Evolutionary conservation across 805 yeast genomes (phyloP).

Genomic region (Clavispora phyllophila): DNA sequence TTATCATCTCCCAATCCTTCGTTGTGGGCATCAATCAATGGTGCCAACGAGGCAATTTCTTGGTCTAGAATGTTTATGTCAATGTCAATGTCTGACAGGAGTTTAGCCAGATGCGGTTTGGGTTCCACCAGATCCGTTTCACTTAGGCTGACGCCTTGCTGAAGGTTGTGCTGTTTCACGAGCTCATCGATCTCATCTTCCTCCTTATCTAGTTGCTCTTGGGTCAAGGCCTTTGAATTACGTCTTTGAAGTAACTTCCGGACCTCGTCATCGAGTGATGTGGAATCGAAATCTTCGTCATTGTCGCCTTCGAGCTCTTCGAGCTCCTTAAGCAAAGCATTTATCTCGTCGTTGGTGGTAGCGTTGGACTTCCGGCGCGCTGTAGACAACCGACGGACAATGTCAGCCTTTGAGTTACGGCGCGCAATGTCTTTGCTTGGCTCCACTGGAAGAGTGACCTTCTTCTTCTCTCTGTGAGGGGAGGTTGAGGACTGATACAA

Average conservation of each 20-base stretch:
- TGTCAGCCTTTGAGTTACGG: constrained; percentile 14
- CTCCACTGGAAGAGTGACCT: constrained; percentile 1
- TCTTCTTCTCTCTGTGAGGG: constrained; percentile 14
- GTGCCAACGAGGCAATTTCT: constrained; percentile 37
- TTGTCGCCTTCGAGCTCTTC: constrained; percentile 21
- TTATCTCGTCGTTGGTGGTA: constrained; percentile 35
- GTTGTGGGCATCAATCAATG: constrained; percentile 34
- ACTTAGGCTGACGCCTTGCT: constrained; percentile 28
- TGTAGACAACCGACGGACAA: constrained; percentile 25
- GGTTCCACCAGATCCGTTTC: constrained; percentile 11
- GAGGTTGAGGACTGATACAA: constrained; percentile 31
- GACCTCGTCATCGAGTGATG: constrained; percentile 6
- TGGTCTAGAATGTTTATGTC: constrained; percentile 32
- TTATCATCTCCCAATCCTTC: constrained; percentile 7
- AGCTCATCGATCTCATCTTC: constrained; percentile 35
- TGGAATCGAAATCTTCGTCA: constrained; percentile 11
- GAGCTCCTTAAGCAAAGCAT: constrained; percentile 31
- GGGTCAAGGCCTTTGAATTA: constrained; percentile 19
- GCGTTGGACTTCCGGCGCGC: constrained; percentile 36
- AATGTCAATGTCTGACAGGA: constrained; percentile 17
- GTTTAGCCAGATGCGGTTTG: not conserved
- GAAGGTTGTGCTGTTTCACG: constrained; percentile 31
- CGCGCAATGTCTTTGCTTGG: not conserved
- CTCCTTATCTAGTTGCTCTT: constrained; percentile 21
- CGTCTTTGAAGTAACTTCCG: constrained; percentile 7